Evolutionary conservation across 345 rosid genomes (phyloP).

Genomic region (Populus tremula): DNA sequence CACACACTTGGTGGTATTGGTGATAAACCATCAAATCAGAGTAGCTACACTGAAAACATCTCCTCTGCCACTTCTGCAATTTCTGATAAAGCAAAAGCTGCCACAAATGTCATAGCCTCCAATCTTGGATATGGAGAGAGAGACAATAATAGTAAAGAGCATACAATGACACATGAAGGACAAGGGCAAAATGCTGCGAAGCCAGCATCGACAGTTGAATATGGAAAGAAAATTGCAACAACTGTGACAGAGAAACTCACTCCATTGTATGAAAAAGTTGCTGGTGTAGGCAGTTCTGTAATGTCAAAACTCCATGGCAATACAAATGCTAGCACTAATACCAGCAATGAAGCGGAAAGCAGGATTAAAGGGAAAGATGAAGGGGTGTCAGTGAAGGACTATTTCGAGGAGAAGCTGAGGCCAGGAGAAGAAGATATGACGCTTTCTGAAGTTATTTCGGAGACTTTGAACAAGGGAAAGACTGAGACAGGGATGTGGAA

Average conservation of each 20-base stretch:
- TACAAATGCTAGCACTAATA: slow-evolving; percentile 9
- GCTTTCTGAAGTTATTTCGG: slow-evolving; percentile 52
- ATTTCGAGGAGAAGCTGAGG: slow-evolving; percentile 55
- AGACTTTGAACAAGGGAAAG: slow-evolving; percentile 40
- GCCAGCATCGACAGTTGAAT: slow-evolving; percentile 26
- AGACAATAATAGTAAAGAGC: not conserved
- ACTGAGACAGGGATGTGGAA: not conserved
- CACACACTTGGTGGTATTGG: not conserved
- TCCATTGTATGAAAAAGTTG: slow-evolving; percentile 50
- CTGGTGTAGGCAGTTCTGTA: slow-evolving; percentile 39
- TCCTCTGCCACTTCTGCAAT: slow-evolving; percentile 46
- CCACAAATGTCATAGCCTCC: slow-evolving; percentile 49
- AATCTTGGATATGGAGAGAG: slow-evolving; percentile 53
- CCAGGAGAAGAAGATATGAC: slow-evolving; percentile 80
- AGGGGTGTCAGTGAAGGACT: slow-evolving; percentile 50
- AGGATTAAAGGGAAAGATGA: slow-evolving; percentile 32
- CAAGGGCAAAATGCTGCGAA: not conserved
- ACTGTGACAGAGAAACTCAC: slow-evolving; percentile 43
- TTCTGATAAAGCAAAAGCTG: slow-evolving; percentile 43
- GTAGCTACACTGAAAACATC: slow-evolving; percentile 38
- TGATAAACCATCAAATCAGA: slow-evolving; percentile 21
- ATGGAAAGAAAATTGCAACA: slow-evolving; percentile 47
- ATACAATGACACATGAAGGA: slow-evolving; percentile 2
- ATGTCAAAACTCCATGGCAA: slow-evolving; percentile 32
- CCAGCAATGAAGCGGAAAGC: not conserved